phyloP scores from a whole-genome alignment of 2,329 filamentous ascomycete genomes.

The Ascochyta koolunga region DNA sequence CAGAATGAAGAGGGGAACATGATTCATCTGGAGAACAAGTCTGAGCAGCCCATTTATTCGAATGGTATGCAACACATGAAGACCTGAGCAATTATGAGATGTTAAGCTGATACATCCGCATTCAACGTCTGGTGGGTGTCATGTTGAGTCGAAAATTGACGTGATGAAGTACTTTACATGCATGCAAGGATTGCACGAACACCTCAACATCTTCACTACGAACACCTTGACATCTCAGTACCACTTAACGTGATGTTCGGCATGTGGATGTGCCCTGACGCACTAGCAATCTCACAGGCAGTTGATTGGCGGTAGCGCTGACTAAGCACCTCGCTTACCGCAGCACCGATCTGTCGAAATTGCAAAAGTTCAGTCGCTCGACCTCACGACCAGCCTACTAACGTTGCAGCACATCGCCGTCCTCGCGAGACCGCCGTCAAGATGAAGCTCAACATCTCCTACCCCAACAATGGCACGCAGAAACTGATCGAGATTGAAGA shows the following conservation, averaged over 20 bases:
- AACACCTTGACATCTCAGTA: not conserved
- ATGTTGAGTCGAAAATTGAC: too few relatives aligned
- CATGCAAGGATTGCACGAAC: not conserved
- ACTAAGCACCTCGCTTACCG: slow-evolving; percentile 7
- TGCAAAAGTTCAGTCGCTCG: slow-evolving; percentile 10
- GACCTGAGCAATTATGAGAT: not conserved
- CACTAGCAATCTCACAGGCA: not conserved
- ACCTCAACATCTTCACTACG: not conserved
- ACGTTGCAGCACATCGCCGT: slow-evolving; percentile 44
- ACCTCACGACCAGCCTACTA: slow-evolving; percentile 40
- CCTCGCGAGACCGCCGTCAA: slow-evolving; percentile 49
- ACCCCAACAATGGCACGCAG: slow-evolving; percentile 99
- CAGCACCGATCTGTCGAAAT: slow-evolving; percentile 1
- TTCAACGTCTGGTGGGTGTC: too few relatives aligned
- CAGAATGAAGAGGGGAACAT: not conserved
- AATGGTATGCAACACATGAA: too few relatives aligned
- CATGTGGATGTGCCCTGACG: not conserved
- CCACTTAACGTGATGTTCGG: slow-evolving; percentile 5
- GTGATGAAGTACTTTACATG: too few relatives aligned
- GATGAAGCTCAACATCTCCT: slow-evolving; percentile 82
- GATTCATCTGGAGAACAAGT: not conserved
- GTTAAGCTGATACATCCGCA: too few relatives aligned
- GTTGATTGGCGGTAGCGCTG: slow-evolving; percentile 2
- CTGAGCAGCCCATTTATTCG: not conserved
- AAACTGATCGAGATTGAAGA: slow-evolving; percentile 99